Conservation (phyloP, 2,329 filamentous ascomycete species). For the Trichoderma sp. region DNA sequence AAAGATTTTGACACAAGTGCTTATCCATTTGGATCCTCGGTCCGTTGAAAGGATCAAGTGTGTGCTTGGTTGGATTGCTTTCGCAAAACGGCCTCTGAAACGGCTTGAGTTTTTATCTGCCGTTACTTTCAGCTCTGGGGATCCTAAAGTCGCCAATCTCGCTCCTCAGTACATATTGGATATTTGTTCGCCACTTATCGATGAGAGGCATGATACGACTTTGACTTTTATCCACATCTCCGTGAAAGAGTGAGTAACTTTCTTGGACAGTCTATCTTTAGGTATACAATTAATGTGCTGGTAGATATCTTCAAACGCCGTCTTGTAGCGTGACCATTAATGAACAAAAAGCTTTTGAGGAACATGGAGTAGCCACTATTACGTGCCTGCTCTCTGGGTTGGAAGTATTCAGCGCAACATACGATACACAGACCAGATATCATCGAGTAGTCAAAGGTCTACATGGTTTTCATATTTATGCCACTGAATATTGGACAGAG, state of each 20-base stretch:
- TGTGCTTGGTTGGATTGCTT: neutral
- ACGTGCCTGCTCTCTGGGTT: neutral
- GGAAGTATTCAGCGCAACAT: neutral
- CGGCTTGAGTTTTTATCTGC: neutral
- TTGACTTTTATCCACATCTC: neutral
- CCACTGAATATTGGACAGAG: neutral
- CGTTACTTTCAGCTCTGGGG: neutral
- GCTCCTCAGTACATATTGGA: neutral
- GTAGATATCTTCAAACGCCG: neutral
- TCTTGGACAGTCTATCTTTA: too few relatives aligned
- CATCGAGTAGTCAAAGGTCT: neutral
- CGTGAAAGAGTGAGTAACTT: too few relatives aligned
- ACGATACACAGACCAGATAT: neutral
- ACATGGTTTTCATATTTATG: neutral
- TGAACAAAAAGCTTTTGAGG: neutral
- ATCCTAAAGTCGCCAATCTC: neutral
- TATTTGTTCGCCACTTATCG: neutral
- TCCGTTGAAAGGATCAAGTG: neutral
- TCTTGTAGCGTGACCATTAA: neutral
- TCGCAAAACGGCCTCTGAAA: neutral
- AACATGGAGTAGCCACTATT: neutral
- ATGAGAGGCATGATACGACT: neutral
- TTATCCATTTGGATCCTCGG: neutral
- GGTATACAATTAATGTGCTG: too few relatives aligned
- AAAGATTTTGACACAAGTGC: neutral